Conservation (phyloP, 805 yeast species). For the Starmerella vitae region DNA sequence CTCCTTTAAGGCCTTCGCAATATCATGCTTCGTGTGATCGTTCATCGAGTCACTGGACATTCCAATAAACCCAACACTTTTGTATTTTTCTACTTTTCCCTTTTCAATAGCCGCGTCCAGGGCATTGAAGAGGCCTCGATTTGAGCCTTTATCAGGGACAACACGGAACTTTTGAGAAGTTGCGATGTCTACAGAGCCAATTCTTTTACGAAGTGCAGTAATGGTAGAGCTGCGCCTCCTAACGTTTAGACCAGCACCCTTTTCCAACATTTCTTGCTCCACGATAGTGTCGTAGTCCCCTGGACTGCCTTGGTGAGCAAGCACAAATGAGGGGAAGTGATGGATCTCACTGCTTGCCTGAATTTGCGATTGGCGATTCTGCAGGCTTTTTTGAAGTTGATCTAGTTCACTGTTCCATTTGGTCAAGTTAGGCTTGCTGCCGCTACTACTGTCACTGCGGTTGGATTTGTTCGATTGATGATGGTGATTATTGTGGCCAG, state of each 20-base stretch:
- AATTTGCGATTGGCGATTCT: neutral
- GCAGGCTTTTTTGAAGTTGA: neutral
- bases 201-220: neutral
- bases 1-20: constrained; percentile 33
- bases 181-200: constrained; percentile 3
- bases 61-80: constrained; percentile 87
- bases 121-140: constrained; percentile 81
- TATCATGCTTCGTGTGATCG: constrained; percentile 37
- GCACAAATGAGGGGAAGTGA: neutral
- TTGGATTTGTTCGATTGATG: neutral
- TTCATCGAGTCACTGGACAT: constrained; percentile 82
- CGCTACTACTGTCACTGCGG: neutral
- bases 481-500: neutral
- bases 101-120: constrained; percentile 42
- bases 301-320: neutral
- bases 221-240: neutral
- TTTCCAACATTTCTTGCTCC: constrained; percentile 6
- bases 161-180: constrained; percentile 33
- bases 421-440: neutral
- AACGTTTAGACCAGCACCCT: neutral
- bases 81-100: constrained; percentile 28
- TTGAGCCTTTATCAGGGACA: constrained; percentile 58
- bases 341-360: no score
- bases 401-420: neutral
- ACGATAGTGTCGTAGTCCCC: constrained; percentile 14